Conservation (phyloP, 2,329 filamentous ascomycete species). For the Fusarium xyrophilum region DNA sequence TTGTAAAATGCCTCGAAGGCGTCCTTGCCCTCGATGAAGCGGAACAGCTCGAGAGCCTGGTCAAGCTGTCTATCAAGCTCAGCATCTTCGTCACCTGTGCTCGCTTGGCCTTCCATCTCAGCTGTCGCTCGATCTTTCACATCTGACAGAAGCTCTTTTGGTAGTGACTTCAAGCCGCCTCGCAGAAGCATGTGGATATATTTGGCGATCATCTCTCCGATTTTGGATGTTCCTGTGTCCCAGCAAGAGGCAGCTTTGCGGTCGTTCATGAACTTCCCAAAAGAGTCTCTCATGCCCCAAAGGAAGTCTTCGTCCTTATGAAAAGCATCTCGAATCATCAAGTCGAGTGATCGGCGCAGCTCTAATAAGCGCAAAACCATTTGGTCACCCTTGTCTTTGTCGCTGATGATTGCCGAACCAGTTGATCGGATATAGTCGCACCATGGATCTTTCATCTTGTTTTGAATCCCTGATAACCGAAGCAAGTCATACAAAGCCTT, state of each 20-base stretch:
- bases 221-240: constrained; percentile 86
- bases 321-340: constrained; percentile 79
- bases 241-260: constrained; percentile 74
- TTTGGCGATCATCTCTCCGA: constrained; percentile 98
- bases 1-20: constrained; percentile 99
- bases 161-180: constrained; percentile 84
- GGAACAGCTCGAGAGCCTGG: constrained; percentile 90
- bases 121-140: constrained; percentile 62
- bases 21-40: constrained; percentile 96
- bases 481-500: constrained; percentile 81
- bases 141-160: constrained; percentile 70
- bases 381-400: constrained; percentile 77
- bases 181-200: constrained; percentile 90
- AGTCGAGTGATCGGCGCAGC: constrained; percentile 80
- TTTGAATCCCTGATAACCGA: constrained; percentile 72
- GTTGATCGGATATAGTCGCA: constrained; percentile 77
- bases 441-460: constrained; percentile 75
- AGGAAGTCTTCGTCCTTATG: constrained; percentile 76
- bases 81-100: constrained; percentile 83
- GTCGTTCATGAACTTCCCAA: constrained; percentile 92
- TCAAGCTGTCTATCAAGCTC: constrained; percentile 93
- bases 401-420: constrained; percentile 79
- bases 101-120: constrained; percentile 68
- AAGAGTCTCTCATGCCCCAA: constrained; percentile 82
- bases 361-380: constrained; percentile 87